Percentiles rank a stretch among this genome's conserved stretches.
These are phyloP conservation scores for Debaryomyces hansenii DNA, from an alignment of 805 yeast species.

Conservation along the genomic window DNA sequence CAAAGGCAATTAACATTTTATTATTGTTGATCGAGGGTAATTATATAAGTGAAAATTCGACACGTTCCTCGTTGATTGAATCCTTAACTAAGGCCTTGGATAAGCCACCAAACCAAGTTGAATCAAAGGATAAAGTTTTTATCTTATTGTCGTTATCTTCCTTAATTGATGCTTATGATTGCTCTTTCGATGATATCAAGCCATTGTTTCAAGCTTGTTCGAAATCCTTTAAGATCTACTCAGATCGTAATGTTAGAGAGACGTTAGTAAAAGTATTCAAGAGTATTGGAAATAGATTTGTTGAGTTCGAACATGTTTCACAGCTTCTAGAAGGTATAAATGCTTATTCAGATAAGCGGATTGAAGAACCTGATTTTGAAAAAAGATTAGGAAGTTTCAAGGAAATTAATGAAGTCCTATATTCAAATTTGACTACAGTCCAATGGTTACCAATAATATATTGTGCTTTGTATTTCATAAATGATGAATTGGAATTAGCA, in stretches of 20 bases:
- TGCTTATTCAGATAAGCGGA: constrained; percentile 58
- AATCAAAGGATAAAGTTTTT: constrained; percentile 52
- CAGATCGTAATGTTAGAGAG: constrained; percentile 62
- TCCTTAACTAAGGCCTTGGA: constrained; percentile 63
- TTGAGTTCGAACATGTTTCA: constrained; percentile 44
- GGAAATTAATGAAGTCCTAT: constrained; percentile 57
- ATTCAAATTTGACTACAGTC: constrained; percentile 37
- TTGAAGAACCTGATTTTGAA: constrained; percentile 80
- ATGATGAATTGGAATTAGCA: constrained; percentile 77
- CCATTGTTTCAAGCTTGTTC: constrained; percentile 52
- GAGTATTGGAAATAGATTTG: constrained; percentile 56
- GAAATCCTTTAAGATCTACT: constrained; percentile 56
- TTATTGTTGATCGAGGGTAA: constrained; percentile 51
- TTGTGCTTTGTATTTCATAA: constrained; percentile 66
- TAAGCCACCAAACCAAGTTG: constrained; percentile 53
- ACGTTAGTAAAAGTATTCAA: constrained; percentile 60
- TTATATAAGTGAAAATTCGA: constrained; percentile 51
- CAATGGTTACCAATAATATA: constrained; percentile 84
- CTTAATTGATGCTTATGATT: constrained; percentile 53
- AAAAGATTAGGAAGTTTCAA: constrained; percentile 69
- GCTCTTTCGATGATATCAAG: constrained; percentile 51
- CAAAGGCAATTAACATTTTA: constrained; percentile 53
- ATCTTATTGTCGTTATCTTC: constrained; percentile 58
- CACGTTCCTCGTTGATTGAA: constrained; percentile 51
- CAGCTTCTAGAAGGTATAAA: constrained; percentile 64